These are phyloP conservation scores for Fusarium foetens DNA, from an alignment of 2,329 filamentous ascomycete genomes.

Conservation along the genomic window DNA sequence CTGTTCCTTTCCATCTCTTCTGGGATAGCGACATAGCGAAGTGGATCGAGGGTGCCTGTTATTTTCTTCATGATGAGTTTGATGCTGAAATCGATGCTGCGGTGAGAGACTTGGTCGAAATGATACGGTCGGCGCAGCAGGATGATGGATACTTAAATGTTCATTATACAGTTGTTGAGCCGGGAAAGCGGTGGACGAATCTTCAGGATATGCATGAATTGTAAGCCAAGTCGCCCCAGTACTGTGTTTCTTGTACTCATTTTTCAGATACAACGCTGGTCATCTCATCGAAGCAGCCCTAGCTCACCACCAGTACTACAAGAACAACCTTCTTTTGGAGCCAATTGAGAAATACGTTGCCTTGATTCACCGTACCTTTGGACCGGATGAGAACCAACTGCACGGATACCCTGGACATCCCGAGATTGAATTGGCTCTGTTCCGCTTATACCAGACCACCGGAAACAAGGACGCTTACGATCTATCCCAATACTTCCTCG, in stretches of 20 bases:
- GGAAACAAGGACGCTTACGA: conserved; percentile 52
- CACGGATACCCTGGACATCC: conserved; percentile 67
- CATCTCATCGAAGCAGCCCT: conserved; percentile 71
- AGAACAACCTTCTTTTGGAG: conserved; percentile 60
- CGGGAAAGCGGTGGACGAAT: conserved; percentile 65
- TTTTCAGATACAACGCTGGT: conserved; percentile 64
- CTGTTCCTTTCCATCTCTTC: conserved; percentile 68
- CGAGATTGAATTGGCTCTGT: conserved; percentile 60
- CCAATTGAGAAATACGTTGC: conserved; percentile 50
- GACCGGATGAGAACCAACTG: conserved; percentile 60
- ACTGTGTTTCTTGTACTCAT: background rate
- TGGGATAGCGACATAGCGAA: conserved; percentile 59
- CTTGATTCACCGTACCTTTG: conserved; percentile 60
- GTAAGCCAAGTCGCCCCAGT: conserved; percentile 46
- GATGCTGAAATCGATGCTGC: conserved; percentile 27
- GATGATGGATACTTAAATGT: conserved; percentile 71
- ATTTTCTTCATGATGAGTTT: conserved; percentile 11
- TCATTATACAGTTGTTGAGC: conserved; percentile 69
- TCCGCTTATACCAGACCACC: conserved; percentile 52
- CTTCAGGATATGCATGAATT: conserved; percentile 71
- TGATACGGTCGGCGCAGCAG: conserved; percentile 67
- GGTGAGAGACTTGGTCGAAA: conserved; percentile 61
- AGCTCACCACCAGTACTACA: conserved; percentile 62
- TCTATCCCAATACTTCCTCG: conserved; percentile 66
- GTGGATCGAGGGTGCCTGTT: conserved; percentile 35